Percentiles rank a stretch among this genome's conserved stretches.
Evolutionary conservation across 768 basidiomycete species (phyloP).

Genomic region (Pisolithus marmoratus): DNA sequence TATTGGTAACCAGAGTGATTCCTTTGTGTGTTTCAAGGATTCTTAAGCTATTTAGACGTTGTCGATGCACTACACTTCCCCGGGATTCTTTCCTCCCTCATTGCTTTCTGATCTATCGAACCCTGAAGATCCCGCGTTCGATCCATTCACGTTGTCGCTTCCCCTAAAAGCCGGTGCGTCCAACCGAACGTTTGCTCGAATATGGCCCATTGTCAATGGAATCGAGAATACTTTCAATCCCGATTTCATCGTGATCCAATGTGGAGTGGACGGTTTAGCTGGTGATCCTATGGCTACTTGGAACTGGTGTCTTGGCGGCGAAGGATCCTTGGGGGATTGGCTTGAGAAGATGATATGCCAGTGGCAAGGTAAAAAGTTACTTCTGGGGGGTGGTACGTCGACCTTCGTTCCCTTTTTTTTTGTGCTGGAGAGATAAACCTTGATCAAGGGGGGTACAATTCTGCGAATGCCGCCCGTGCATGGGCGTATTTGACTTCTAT

Average conservation of each 20-base stretch:
- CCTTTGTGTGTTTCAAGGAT: neutral
- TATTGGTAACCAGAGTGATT: constrained; percentile 34
- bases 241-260: constrained; percentile 77
- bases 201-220: constrained; percentile 62
- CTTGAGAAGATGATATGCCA: constrained; percentile 42
- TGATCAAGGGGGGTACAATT: constrained; percentile 72
- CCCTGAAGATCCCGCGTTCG: constrained; percentile 26
- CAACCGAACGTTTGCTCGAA: constrained; percentile 47
- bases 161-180: constrained; percentile 75
- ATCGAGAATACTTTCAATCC: constrained; percentile 61
- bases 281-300: constrained; percentile 75
- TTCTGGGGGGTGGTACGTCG: constrained; percentile 69
- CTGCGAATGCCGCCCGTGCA: constrained; percentile 77
- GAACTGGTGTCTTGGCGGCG: constrained; percentile 59
- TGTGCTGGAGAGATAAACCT: constrained; percentile 4
- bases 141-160: constrained; percentile 72
- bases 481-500: constrained; percentile 82
- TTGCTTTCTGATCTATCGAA: constrained; percentile 43
- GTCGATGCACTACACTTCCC: constrained; percentile 78
- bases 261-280: constrained; percentile 82
- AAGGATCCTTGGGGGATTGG: constrained; percentile 69
- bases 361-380: constrained; percentile 57
- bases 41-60: constrained; percentile 49
- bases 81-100: constrained; percentile 79
- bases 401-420: neutral